Evolutionary conservation across 225 moss, liverwort and hornwort genomes (phyloP).

Genomic region (Antitrichia curtipendula): DNA sequence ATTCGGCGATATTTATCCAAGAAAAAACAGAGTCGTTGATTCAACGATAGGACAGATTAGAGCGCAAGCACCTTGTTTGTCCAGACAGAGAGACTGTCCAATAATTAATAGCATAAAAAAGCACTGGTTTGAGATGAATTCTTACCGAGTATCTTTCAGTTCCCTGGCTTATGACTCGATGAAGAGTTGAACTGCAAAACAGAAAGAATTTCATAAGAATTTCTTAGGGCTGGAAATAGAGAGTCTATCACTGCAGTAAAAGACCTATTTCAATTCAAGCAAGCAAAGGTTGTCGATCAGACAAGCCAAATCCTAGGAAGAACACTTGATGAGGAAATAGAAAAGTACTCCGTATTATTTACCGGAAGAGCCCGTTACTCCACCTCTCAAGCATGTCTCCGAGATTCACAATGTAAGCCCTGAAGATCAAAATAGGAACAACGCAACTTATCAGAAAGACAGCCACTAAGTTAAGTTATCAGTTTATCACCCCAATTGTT

Average conservation of each 20-base stretch:
- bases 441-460: neutral
- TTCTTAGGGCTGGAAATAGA: neutral
- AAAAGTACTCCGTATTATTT: neutral
- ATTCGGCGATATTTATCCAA: neutral
- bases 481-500: neutral
- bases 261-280: neutral
- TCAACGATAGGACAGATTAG: neutral
- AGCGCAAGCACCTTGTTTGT: neutral
- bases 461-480: neutral
- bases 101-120: neutral
- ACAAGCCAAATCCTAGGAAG: neutral
- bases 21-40: too few relatives aligned
- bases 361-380: slow-evolving; percentile 83
- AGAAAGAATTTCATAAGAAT: neutral
- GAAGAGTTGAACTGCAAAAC: slow-evolving; percentile 59
- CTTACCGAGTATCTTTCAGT: slow-evolving; percentile 56
- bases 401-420: slow-evolving; percentile 77
- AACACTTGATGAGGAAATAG: neutral
- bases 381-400: slow-evolving; percentile 93
- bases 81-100: neutral
- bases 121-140: neutral
- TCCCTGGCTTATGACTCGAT: slow-evolving; percentile 78
- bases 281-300: neutral
- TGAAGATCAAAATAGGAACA: neutral
- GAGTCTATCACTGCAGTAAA: neutral